Conservation (phyloP, 139 green algal genomes). For the Eudorina sp. region DNA sequence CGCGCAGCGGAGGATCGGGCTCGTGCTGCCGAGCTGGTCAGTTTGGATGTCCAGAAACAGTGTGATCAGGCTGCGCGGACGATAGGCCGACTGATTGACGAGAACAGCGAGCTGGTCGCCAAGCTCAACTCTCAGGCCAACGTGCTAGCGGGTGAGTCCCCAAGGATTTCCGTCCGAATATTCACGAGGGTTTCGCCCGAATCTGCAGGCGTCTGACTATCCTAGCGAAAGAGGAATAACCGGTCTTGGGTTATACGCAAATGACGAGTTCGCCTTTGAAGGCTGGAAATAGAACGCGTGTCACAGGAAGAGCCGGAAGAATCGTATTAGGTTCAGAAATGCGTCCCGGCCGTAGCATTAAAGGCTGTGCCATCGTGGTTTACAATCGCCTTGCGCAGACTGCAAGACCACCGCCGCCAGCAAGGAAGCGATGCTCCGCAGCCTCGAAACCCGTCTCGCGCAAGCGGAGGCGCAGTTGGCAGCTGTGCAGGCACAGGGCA, state of each 20-base stretch:
- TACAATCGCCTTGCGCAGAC: background rate
- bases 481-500: background rate
- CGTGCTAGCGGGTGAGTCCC: background rate
- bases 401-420: background rate
- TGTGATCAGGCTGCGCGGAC: constrained; percentile 50
- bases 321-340: too few relatives aligned
- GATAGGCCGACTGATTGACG: constrained; percentile 51
- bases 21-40: constrained; percentile 44
- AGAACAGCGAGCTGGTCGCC: constrained; percentile 51
- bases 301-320: too few relatives aligned
- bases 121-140: constrained; percentile 46
- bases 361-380: too few relatives aligned
- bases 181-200: too few relatives aligned
- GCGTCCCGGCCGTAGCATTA: too few relatives aligned
- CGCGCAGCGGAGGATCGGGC: constrained; percentile 42
- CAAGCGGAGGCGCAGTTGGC: constrained; percentile 3
- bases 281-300: too few relatives aligned
- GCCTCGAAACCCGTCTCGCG: background rate
- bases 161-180: too few relatives aligned
- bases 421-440: background rate
- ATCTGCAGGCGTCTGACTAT: too few relatives aligned
- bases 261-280: too few relatives aligned
- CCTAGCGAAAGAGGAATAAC: too few relatives aligned
- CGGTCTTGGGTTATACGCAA: too few relatives aligned
- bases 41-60: constrained; percentile 44